phyloP scores from a whole-genome alignment of 2,329 filamentous ascomycete genomes.

The Didymella segeticola region DNA sequence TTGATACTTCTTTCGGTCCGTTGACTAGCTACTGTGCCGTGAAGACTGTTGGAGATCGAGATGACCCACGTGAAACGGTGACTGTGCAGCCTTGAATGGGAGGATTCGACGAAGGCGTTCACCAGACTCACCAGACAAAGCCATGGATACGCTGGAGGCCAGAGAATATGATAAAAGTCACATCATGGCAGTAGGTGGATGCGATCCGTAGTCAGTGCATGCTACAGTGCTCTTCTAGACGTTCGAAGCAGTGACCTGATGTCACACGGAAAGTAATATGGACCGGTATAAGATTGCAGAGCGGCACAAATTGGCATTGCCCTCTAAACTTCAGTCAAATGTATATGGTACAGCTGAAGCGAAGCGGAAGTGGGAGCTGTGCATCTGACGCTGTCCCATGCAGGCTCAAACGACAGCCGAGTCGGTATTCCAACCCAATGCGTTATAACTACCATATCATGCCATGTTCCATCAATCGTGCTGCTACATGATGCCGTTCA shows the following conservation, averaged over 20 bases:
- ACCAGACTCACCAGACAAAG: background rate
- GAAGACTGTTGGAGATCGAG: conserved; percentile 6
- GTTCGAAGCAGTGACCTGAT: background rate
- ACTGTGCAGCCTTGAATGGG: background rate
- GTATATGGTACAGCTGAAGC: conserved; percentile 17
- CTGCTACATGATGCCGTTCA: conserved; percentile 18
- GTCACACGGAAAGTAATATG: background rate
- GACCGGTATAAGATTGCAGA: background rate
- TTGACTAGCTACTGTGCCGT: background rate
- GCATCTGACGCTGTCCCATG: conserved; percentile 1
- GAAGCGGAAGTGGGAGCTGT: conserved; percentile 4
- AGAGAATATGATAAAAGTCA: too few species aligned
- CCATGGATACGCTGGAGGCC: too few species aligned
- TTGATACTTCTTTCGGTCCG: conserved; percentile 8
- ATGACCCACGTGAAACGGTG: background rate
- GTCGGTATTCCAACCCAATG: background rate
- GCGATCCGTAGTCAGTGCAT: too few species aligned
- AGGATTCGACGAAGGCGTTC: too few species aligned
- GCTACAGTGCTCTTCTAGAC: too few species aligned
- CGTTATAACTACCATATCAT: conserved; percentile 18
- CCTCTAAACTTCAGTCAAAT: background rate
- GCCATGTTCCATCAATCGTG: conserved; percentile 18
- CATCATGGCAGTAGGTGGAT: too few species aligned
- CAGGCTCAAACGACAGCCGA: background rate
- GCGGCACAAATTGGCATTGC: background rate